Conservation (phyloP, 768 basidiomycete genomes). For the Tubosaeta sp. region DNA sequence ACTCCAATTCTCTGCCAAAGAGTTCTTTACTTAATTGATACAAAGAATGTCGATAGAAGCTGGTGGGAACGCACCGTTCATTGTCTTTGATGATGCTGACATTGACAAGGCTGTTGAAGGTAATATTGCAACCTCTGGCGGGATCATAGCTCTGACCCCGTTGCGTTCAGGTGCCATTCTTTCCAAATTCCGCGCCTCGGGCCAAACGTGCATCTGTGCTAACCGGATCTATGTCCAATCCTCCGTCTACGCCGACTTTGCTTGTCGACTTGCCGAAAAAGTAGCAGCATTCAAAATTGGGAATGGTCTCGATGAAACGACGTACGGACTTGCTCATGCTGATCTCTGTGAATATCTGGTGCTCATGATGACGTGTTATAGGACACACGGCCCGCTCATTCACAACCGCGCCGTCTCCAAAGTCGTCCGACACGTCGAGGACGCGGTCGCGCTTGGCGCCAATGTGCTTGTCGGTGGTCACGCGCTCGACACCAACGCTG, state of each 20-base stretch:
- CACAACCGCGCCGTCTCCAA: slow-evolving; percentile 84
- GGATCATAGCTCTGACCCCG: not conserved
- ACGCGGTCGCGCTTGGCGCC: slow-evolving; percentile 82
- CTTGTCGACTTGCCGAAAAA: slow-evolving; percentile 76
- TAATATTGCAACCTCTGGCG: slow-evolving; percentile 14
- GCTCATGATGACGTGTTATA: slow-evolving; percentile 21
- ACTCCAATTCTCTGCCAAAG: not conserved
- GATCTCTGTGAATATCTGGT: not conserved
- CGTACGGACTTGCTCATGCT: slow-evolving; percentile 42
- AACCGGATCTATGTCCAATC: slow-evolving; percentile 94
- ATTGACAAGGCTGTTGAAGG: slow-evolving; percentile 89
- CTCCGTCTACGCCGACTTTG: slow-evolving; percentile 88
- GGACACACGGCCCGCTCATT: slow-evolving; percentile 94
- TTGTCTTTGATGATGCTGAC: slow-evolving; percentile 95
- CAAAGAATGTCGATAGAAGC: slow-evolving; percentile 72
- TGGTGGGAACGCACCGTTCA: slow-evolving; percentile 94
- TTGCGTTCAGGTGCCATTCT: slow-evolving; percentile 52
- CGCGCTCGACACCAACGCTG: slow-evolving; percentile 49
- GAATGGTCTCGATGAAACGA: slow-evolving; percentile 73
- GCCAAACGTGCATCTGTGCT: slow-evolving; percentile 85
- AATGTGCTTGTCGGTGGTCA: slow-evolving; percentile 89
- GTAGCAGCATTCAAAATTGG: slow-evolving; percentile 86
- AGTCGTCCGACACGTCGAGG: slow-evolving; percentile 79
- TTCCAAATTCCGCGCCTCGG: slow-evolving; percentile 77
- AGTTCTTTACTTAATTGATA: not conserved